Evolutionary conservation across 2,329 filamentous ascomycete genomes (phyloP), one percentile per base, ranked within the genome.

Genomic region (Pyrenophora seminiperda): DNA sequence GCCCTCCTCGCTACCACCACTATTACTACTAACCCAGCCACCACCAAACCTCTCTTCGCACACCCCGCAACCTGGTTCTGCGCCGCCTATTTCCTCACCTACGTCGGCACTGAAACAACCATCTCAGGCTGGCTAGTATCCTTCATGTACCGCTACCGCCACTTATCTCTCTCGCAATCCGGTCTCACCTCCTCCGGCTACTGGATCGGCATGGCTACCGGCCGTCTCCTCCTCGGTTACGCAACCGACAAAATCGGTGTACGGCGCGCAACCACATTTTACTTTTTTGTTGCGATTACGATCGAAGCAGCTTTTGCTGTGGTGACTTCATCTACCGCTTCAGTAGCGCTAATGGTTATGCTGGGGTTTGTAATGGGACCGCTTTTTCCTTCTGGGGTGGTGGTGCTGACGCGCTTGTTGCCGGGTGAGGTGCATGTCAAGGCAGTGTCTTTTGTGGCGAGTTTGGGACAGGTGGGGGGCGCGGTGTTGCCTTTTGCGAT

Each of bases 121-220:
- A 75, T 79, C 0, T 77, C 75, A 2, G 76, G 76, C 24, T 79
- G 77, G 77, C 68, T 79, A 7, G 72, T 78, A 1, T 72, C 75
- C 0, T 79, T 76, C 63, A 78, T 79, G 75, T 62, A 65, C 3
- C 71, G 76, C 2, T 65, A 69, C 11, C 75, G 76, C 4, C 62
- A 73, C 32, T 64, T 71, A 0, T 66, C 73, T 3, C 61, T 68
- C 0, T 72, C 73, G 10, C 53, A 74, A 0, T 71, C 76, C 4
- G 73, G 72, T 7, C 59, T 78, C 0, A 73, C 74, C 7, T 77
- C 75, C 0, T 76, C 76, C 1, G 71, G 71, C 0, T 79, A 77
- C 58, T 79, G 76, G 73, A 62, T 70, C 14, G 77, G 77, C 13
- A 77, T 78, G 73, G 73, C 75, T 0, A 46, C 70, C 5, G 77